phyloP scores from a whole-genome alignment of 1,284 basidiomycete genomes.

The Cutaneotrichosporon curvatum region DNA sequence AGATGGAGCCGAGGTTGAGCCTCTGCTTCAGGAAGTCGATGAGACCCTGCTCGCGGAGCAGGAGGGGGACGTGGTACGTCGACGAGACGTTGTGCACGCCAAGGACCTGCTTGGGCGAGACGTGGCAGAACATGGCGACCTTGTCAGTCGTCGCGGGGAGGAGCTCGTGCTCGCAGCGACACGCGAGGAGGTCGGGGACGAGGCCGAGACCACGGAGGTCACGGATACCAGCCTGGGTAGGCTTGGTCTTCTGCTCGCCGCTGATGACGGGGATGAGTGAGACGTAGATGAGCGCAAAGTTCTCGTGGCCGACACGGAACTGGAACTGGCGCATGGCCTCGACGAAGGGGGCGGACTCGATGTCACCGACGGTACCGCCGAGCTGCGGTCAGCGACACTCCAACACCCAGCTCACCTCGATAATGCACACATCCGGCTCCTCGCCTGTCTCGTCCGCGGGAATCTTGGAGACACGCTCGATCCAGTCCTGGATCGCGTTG shows the following conservation, averaged over 20 bases:
- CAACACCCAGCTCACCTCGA: conserved; percentile 60
- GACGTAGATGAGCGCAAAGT: conserved; percentile 96
- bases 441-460: conserved; percentile 92
- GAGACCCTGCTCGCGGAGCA: conserved; percentile 88
- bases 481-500: conserved; percentile 98
- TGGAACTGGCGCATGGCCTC: conserved; percentile 99
- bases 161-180: conserved; percentile 64
- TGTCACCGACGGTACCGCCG: conserved; percentile 92
- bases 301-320: conserved; percentile 93
- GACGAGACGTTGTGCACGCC: conserved; percentile 95
- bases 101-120: conserved; percentile 84
- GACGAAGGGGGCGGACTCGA: conserved; percentile 93
- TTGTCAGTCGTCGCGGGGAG: conserved; percentile 83
- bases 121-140: conserved; percentile 99
- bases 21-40: conserved; percentile 75
- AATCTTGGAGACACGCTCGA: conserved; percentile 85
- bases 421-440: conserved; percentile 92
- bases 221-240: conserved; percentile 94
- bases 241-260: conserved; percentile 98
- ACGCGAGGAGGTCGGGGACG: conserved; percentile 91
- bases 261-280: conserved; percentile 97
- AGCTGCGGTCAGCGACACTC: conserved; percentile 52
- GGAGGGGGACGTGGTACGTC: conserved; percentile 93
- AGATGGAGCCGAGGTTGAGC: conserved; percentile 62
- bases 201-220: conserved; percentile 89